These are phyloP conservation scores for Globisporangium perplexum DNA, from an alignment of 352 stramenopile species.

Conservation along the genomic window DNA sequence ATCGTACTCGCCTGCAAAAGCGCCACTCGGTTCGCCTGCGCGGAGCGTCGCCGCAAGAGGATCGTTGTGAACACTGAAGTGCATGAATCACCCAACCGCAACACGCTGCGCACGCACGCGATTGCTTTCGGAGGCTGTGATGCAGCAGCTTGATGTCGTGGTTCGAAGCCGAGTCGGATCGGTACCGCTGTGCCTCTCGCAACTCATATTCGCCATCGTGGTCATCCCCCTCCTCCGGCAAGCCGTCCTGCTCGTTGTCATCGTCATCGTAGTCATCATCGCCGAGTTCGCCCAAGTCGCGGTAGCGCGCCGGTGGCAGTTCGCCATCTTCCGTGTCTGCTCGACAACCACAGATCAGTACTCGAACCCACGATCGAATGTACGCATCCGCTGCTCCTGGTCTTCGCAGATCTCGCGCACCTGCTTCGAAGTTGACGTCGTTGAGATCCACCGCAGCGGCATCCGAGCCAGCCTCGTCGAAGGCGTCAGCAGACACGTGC, in stretches of 20 bases:
- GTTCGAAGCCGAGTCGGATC: slow-evolving; percentile 33
- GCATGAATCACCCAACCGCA: background rate
- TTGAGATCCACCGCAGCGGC: slow-evolving; percentile 37
- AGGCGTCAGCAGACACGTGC: slow-evolving; percentile 65
- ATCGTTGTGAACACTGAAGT: background rate
- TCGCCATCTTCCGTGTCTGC: slow-evolving; percentile 29
- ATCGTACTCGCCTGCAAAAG: slow-evolving; percentile 30
- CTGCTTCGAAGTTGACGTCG: slow-evolving; percentile 58
- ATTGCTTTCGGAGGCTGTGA: slow-evolving; percentile 42
- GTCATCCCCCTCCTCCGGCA: slow-evolving; percentile 12
- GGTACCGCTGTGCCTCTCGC: slow-evolving; percentile 18
- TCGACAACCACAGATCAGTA: background rate
- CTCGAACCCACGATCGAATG: background rate
- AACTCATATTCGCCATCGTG: slow-evolving; percentile 14
- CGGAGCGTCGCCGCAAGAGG: slow-evolving; percentile 1
- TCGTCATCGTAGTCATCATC: slow-evolving; percentile 17
- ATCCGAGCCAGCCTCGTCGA: slow-evolving; percentile 33
- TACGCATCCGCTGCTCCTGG: background rate
- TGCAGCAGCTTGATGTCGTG: slow-evolving; percentile 63
- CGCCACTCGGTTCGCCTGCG: slow-evolving; percentile 15
- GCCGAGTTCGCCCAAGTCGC: slow-evolving; percentile 21
- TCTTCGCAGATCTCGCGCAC: slow-evolving; percentile 11
- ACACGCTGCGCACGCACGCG: slow-evolving; percentile 23
- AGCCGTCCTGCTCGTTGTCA: slow-evolving; percentile 6
- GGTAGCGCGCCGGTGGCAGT: slow-evolving; percentile 13